Evolutionary conservation across 2,329 filamentous ascomycete genomes (phyloP), one percentile per base, ranked within the genome.

Genomic region (Pestalotiopsis sp.): DNA sequence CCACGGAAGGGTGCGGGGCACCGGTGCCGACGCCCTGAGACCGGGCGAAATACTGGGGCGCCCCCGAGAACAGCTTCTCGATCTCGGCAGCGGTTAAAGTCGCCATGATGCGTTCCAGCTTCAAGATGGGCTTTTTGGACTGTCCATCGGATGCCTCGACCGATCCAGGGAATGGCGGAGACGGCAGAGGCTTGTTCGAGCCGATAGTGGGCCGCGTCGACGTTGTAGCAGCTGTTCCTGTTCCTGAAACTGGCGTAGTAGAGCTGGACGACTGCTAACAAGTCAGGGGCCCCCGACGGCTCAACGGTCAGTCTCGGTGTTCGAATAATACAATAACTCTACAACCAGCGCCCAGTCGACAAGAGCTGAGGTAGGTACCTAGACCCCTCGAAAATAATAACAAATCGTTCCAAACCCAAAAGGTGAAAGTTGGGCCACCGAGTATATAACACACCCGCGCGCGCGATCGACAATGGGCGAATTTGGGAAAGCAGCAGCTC

Each of bases 31-130:
- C 87, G 52, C 87, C 86, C 73, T 89, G 86, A 68, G 84, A 86
- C 66, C 87, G 85, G 72, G 88, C 86, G 77, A 89, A 90, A 81
- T 91, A 93, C 77, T 92, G 90, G 71, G 91, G 91, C 58, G 91
- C 91, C n/a, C 91, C 91, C 31, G 91, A 92, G 82, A 93, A 93
- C 74, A 93, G 85, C 78, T 89, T 88, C 80, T 91, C 88, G 65
- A 93, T 81, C 72, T 92, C 89, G 56, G 83, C 81, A 60, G 88
- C 84, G 73, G 80, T 85, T 69, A 92, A 82, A 63, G 85, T 85
- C 59, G 87, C 82, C 84, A 90, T 90, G 80, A 88, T 90, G 77
- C 85, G 83, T 70, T 84, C 81, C 52, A 89, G 79, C 74, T 83
- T 87, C 70, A 89, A 77, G 68, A 85, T 78, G 45, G 83, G 84